These are phyloP conservation scores for Raffaelea ambrosiae DNA, from an alignment of 2,329 filamentous ascomycete genomes.

Conservation along the genomic window DNA sequence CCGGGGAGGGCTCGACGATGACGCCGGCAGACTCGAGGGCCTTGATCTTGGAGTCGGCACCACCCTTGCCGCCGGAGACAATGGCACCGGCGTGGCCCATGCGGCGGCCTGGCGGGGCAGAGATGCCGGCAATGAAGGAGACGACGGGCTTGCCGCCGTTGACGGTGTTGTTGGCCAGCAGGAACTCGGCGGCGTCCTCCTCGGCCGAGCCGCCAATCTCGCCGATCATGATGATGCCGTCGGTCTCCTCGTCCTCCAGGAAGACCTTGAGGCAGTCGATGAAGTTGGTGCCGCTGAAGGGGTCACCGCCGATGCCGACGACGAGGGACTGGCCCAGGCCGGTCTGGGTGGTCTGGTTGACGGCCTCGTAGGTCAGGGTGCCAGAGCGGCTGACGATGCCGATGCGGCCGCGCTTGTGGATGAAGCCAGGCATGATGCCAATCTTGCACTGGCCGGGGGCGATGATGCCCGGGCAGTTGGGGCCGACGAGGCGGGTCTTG, in stretches of 20 bases:
- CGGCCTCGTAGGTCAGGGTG: conserved; percentile 97
- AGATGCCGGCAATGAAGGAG: conserved; percentile 97
- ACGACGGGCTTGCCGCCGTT: conserved; percentile 87
- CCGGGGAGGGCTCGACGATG: conserved; percentile 91
- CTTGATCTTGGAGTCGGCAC: conserved; percentile 95
- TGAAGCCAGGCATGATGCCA: conserved; percentile 99
- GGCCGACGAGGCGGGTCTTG: conserved; percentile 94
- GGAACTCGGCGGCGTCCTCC: conserved; percentile 95
- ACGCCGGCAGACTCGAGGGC: conserved; percentile 91
- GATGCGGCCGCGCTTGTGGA: conserved; percentile 98
- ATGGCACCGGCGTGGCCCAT: conserved; percentile 99
- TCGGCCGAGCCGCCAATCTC: conserved; percentile 97
- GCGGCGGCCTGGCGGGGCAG: conserved; percentile 86
- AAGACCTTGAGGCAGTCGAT: conserved; percentile 99
- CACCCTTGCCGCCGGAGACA: conserved; percentile 94
- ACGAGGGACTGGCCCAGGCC: conserved; percentile 97
- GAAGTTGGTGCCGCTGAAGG: conserved; percentile 98
- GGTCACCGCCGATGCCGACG: conserved; percentile 95
- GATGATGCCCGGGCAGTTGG: conserved; percentile 98
- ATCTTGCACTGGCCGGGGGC: conserved; percentile 97
- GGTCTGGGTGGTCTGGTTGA: conserved; percentile 97
- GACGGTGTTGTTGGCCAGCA: conserved; percentile 82
- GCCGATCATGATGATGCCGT: conserved; percentile 99
- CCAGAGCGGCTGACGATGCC: conserved; percentile 98
- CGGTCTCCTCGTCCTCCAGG: conserved; percentile 89